These are phyloP conservation scores for Colletotrichum salicis DNA, from an alignment of 2,329 filamentous ascomycete genomes.

Conservation along the genomic window DNA sequence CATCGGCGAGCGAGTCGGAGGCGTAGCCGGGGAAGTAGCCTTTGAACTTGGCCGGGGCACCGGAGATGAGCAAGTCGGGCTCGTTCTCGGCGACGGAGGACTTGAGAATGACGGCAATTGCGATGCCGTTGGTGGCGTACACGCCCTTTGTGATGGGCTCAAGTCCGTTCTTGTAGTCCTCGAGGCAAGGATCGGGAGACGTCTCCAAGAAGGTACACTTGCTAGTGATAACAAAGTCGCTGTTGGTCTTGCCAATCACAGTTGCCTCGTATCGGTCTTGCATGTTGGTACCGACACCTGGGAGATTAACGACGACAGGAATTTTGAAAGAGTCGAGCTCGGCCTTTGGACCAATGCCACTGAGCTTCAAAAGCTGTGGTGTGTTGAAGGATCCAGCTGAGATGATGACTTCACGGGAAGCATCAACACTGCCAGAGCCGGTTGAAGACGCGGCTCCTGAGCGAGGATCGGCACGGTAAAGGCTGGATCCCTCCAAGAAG, in stretches of 20 bases:
- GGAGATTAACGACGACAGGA: slow-evolving; percentile 54
- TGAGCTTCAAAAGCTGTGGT: slow-evolving; percentile 63
- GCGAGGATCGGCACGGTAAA: slow-evolving; percentile 57
- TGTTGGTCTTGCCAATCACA: slow-evolving; percentile 36
- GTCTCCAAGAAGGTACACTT: slow-evolving; percentile 46
- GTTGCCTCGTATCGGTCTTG: slow-evolving; percentile 54
- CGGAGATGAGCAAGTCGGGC: slow-evolving; percentile 65
- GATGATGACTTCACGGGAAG: slow-evolving; percentile 58
- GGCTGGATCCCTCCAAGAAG: slow-evolving; percentile 47
- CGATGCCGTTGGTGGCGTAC: slow-evolving; percentile 61
- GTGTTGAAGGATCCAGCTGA: slow-evolving; percentile 61
- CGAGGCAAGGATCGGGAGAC: slow-evolving; percentile 49
- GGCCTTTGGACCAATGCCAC: slow-evolving; percentile 57
- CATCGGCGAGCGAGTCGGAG: slow-evolving; percentile 53
- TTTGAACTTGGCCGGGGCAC: slow-evolving; percentile 63
- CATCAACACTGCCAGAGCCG: slow-evolving; percentile 16
- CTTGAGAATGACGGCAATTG: slow-evolving; percentile 55
- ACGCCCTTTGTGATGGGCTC: slow-evolving; percentile 43
- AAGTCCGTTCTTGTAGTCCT: slow-evolving; percentile 42
- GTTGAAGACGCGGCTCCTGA: slow-evolving; percentile 37
- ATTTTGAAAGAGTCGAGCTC: slow-evolving; percentile 57
- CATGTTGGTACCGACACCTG: slow-evolving; percentile 63
- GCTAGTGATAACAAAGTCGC: slow-evolving; percentile 42
- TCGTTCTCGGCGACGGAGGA: slow-evolving; percentile 52
- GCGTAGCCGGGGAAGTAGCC: slow-evolving; percentile 68